Evolutionary conservation across 352 stramenopile genomes (phyloP).

Genomic region (Globisporangium echinulatum): DNA sequence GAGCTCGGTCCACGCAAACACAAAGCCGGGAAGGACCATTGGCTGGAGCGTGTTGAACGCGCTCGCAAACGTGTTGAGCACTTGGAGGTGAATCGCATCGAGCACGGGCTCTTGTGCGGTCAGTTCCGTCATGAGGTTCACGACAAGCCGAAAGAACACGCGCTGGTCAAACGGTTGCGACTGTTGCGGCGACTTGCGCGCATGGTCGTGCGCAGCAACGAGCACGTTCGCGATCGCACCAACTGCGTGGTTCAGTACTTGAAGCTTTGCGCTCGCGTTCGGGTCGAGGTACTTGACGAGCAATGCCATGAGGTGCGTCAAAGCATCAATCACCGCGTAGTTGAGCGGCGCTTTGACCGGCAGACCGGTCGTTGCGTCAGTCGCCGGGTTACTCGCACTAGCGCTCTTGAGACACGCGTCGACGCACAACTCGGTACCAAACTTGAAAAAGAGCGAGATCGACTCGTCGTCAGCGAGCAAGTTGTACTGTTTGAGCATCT

Average conservation of each 20-base stretch:
- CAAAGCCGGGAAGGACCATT: conserved; percentile 93
- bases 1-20: conserved; percentile 98
- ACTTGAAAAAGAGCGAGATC: conserved; percentile 96
- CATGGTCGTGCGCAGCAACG: conserved; percentile 80
- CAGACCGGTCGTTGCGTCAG: conserved; percentile 20
- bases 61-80: conserved; percentile 96
- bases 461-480: conserved; percentile 95
- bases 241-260: conserved; percentile 95
- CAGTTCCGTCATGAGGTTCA: conserved; percentile 97
- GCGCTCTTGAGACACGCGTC: conserved; percentile 93
- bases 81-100: conserved; percentile 91
- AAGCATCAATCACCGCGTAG: conserved; percentile 95
- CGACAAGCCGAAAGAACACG: conserved; percentile 97
- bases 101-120: conserved; percentile 92
- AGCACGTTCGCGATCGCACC: conserved; percentile 92
- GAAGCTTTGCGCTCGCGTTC: conserved; percentile 64
- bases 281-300: conserved; percentile 93
- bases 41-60: conserved; percentile 97
- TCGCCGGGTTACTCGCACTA: conserved; percentile 26
- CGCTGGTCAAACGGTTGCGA: conserved; percentile 91
- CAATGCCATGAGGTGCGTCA: conserved; percentile 95
- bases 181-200: conserved; percentile 65
- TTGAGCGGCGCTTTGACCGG: conserved; percentile 50
- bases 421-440: conserved; percentile 95
- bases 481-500: conserved; percentile 95